These are phyloP conservation scores for Metschnikowia colocasiae DNA, from an alignment of 805 yeast genomes.

Conservation along the genomic window DNA sequence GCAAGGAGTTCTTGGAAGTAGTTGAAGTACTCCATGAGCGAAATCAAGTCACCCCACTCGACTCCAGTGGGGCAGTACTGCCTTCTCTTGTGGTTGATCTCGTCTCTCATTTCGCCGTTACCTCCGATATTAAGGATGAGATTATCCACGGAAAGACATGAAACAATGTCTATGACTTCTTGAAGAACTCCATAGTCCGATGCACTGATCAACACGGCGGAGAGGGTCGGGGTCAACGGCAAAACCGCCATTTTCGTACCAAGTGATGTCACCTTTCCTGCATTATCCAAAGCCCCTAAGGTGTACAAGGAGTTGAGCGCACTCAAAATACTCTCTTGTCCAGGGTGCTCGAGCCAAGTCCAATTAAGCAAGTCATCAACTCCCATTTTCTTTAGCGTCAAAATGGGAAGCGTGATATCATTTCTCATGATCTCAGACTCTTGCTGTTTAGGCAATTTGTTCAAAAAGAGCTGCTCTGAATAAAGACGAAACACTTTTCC, in stretches of 20 bases:
- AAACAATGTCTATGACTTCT: slow-evolving; percentile 80
- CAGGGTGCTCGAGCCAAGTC: slow-evolving; percentile 93
- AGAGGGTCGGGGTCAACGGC: slow-evolving; percentile 89
- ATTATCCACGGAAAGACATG: slow-evolving; percentile 92
- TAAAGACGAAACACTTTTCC: slow-evolving; percentile 88
- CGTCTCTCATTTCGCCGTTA: slow-evolving; percentile 75
- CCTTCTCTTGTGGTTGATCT: slow-evolving; percentile 70
- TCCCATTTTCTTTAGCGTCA: slow-evolving; percentile 79
- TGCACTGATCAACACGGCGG: slow-evolving; percentile 79
- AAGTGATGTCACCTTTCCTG: slow-evolving; percentile 69
- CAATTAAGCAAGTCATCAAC: slow-evolving; percentile 81
- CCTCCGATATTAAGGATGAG: slow-evolving; percentile 66
- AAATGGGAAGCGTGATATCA: slow-evolving; percentile 78
- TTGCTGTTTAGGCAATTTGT: slow-evolving; percentile 64
- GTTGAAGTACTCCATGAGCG: slow-evolving; percentile 74
- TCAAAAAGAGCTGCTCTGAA: slow-evolving; percentile 64
- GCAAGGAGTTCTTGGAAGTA: slow-evolving; percentile 36
- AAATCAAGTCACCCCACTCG: slow-evolving; percentile 75
- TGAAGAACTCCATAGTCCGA: slow-evolving; percentile 52
- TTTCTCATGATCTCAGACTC: slow-evolving; percentile 91
- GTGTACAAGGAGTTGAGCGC: slow-evolving; percentile 78
- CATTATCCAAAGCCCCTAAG: slow-evolving; percentile 71
- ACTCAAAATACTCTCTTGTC: slow-evolving; percentile 65
- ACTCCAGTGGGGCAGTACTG: slow-evolving; percentile 68
- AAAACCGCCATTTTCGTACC: slow-evolving; percentile 87